Evolutionary conservation across 306 rosid genomes (phyloP).

Genomic region (Quercus suber): DNA sequence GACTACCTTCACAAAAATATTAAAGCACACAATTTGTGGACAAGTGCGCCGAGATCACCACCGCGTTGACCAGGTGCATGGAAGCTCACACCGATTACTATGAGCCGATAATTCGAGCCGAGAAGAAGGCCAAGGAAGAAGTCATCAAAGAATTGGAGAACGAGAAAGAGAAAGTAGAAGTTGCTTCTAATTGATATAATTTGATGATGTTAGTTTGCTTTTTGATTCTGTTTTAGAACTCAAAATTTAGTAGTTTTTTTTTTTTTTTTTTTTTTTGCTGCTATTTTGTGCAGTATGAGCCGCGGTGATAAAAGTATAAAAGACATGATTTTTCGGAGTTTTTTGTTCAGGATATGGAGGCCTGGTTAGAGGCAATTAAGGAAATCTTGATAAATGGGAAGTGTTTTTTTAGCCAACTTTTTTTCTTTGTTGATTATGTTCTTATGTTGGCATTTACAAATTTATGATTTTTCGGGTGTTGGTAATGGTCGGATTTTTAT

Average conservation of each 20-base stretch:
- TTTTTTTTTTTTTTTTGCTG: background rate
- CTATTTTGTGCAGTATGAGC: background rate
- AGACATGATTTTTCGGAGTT: background rate
- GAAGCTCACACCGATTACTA: slow-evolving; percentile 67
- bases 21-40: slow-evolving; percentile 23
- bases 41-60: slow-evolving; percentile 57
- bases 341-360: background rate
- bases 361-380: background rate
- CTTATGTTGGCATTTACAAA: too few species aligned
- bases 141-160: slow-evolving; percentile 35
- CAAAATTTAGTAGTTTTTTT: background rate
- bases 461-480: too few species aligned
- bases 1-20: too few species aligned
- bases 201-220: background rate
- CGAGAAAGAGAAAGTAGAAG: background rate
- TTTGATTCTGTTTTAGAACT: background rate
- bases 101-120: slow-evolving; percentile 31
- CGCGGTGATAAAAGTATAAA: background rate
- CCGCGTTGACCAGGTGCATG: slow-evolving; percentile 60
- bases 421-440: background rate
- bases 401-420: background rate
- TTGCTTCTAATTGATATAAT: background rate
- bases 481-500: too few species aligned
- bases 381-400: background rate
- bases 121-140: slow-evolving; percentile 69